These are phyloP conservation scores for Datisca glomerata DNA, from an alignment of 306 rosid species.

Conservation along the genomic window DNA sequence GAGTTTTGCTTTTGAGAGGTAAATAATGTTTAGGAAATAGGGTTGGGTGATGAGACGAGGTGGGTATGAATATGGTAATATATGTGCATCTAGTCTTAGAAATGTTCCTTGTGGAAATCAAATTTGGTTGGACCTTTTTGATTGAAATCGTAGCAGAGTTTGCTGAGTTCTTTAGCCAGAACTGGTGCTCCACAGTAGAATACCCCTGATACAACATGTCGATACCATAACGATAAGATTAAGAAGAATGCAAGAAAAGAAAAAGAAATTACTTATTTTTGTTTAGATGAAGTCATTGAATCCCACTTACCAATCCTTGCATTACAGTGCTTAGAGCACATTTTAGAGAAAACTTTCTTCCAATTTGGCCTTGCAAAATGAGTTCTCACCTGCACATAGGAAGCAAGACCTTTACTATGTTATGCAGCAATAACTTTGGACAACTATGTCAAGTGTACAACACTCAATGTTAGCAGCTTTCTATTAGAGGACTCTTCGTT, in stretches of 20 bases:
- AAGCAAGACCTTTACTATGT: not conserved
- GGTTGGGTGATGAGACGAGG: too few relatives aligned
- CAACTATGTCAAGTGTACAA: too few relatives aligned
- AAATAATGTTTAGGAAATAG: too few relatives aligned
- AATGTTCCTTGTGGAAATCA: conserved; percentile 97
- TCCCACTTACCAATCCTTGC: conserved; percentile 70
- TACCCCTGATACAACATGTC: conserved; percentile 49
- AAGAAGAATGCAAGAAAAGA: conserved; percentile 7
- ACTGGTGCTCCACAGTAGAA: conserved; percentile 97
- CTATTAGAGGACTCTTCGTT: too few relatives aligned
- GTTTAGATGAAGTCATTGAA: not conserved
- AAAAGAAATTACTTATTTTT: too few relatives aligned
- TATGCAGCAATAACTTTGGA: not conserved
- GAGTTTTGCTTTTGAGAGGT: too few relatives aligned
- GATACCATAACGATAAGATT: conserved; percentile 12
- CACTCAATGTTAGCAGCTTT: too few relatives aligned
- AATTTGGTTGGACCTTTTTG: conserved; percentile 93
- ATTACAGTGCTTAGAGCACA: conserved; percentile 76
- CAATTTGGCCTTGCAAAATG: conserved; percentile 99
- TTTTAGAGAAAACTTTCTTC: conserved; percentile 93
- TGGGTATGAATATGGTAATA: too few relatives aligned
- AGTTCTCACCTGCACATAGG: conserved; percentile 61
- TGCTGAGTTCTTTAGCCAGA: conserved; percentile 85
- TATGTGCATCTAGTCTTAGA: conserved; percentile 24
- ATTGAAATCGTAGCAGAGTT: conserved; percentile 88